Conservation (phyloP, 2,329 filamentous ascomycete species). For the Colletotrichum echinochloae region DNA sequence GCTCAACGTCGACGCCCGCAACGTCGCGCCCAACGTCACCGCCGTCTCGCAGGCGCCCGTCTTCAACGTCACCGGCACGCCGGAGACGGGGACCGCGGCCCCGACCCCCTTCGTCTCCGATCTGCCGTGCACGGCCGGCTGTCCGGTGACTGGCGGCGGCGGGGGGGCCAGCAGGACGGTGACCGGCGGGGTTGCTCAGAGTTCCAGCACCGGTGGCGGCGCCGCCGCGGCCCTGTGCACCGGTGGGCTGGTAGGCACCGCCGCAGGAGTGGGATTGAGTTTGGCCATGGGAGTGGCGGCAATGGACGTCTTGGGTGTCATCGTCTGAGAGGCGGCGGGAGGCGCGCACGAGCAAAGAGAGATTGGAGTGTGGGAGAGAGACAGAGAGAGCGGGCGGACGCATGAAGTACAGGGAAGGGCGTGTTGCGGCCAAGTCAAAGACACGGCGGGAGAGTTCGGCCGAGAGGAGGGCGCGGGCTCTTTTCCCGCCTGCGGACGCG, state of each 20-base stretch:
- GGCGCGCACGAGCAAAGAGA: background rate
- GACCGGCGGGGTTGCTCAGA: slow-evolving; percentile 26
- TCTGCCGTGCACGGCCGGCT: slow-evolving; percentile 56
- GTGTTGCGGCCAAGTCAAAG: background rate
- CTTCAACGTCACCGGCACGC: slow-evolving; percentile 27
- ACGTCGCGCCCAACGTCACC: slow-evolving; percentile 49
- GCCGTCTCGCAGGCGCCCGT: slow-evolving; percentile 51
- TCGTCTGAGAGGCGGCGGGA: slow-evolving; percentile 12
- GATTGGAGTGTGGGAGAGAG: no score
- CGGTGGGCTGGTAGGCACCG: slow-evolving; percentile 3
- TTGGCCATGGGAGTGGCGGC: slow-evolving; percentile 26
- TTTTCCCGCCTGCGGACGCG: background rate
- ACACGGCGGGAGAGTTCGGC: slow-evolving; percentile 17
- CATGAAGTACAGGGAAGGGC: slow-evolving; percentile 15
- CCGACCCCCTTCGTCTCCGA: slow-evolving; percentile 56
- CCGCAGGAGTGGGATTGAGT: slow-evolving; percentile 31
- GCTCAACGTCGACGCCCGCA: slow-evolving; percentile 51
- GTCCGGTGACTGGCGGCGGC: slow-evolving; percentile 48
- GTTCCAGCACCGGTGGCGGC: slow-evolving; percentile 31
- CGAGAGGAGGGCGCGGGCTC: background rate
- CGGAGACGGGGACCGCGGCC: slow-evolving; percentile 45
- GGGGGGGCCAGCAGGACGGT: slow-evolving; percentile 13
- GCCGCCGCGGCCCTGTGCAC: slow-evolving; percentile 32
- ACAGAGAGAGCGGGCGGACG: background rate
- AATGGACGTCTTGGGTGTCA: slow-evolving; percentile 28